These are phyloP conservation scores for Laetiporus sulphureus DNA, from an alignment of 1,284 basidiomycete species.

Conservation along the genomic window DNA sequence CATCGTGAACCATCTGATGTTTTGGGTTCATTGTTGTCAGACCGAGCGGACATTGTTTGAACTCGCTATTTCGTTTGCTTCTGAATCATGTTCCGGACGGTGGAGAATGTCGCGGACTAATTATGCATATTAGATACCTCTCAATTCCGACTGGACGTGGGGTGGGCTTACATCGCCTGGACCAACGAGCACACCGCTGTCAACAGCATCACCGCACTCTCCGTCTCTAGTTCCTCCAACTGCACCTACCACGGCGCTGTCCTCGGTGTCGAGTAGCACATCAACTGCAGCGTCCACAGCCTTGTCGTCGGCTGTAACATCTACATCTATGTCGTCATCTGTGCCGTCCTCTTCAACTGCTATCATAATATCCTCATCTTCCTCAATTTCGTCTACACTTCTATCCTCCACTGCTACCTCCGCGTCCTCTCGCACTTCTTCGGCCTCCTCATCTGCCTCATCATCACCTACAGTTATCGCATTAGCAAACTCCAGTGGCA, in stretches of 20 bases:
- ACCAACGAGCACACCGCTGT: too few species aligned
- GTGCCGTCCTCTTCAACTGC: conserved; percentile 8
- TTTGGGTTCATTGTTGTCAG: too few species aligned
- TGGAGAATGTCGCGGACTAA: background rate
- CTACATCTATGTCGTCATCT: conserved; percentile 15
- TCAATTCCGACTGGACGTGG: conserved; percentile 58
- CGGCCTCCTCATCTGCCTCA: conserved; percentile 7
- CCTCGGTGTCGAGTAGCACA: conserved; percentile 18
- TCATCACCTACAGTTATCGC: conserved; percentile 15
- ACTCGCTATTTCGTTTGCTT: too few species aligned
- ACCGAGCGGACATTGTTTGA: too few species aligned
- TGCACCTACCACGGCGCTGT: conserved; percentile 9
- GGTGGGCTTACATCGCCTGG: conserved; percentile 41
- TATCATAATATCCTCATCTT: conserved; percentile 9
- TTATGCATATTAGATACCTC: conserved; percentile 49
- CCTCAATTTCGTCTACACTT: conserved; percentile 9
- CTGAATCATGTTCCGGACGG: too few species aligned
- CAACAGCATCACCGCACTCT: conserved; percentile 18
- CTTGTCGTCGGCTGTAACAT: conserved; percentile 11
- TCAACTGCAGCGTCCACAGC: conserved; percentile 13
- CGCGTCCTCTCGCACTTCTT: too few species aligned
- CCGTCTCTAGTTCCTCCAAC: conserved; percentile 21
- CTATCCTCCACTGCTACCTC: conserved; percentile 14
- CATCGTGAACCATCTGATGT: too few species aligned
- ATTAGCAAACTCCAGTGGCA: conserved; percentile 19